A percentile compares a stretch with the other conserved stretches of the same genome.
Conservation (phyloP, 768 basidiomycete species). For the Kwoniella shandongensis region DNA sequence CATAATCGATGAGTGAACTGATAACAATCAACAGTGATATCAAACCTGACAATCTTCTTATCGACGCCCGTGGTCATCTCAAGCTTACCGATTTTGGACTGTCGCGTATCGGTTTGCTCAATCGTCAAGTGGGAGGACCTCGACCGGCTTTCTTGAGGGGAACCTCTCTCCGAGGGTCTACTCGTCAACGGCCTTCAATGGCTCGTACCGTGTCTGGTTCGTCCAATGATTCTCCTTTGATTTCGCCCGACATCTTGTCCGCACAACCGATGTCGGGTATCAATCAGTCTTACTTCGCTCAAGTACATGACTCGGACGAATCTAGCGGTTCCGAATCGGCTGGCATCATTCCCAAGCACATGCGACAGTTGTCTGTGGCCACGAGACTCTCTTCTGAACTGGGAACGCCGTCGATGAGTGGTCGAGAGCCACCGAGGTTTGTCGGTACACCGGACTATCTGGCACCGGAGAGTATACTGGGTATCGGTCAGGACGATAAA, state of each 20-base stretch:
- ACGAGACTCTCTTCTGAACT: slow-evolving; percentile 29
- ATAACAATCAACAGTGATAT: slow-evolving; percentile 66
- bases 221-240: slow-evolving; percentile 49
- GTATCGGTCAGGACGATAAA: slow-evolving; percentile 89
- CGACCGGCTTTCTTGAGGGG: slow-evolving; percentile 49
- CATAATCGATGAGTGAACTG: slow-evolving; percentile 1
- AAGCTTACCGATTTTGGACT: slow-evolving; percentile 98
- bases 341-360: slow-evolving; percentile 33
- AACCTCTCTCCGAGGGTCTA: slow-evolving; percentile 31
- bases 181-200: slow-evolving; percentile 57
- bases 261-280: slow-evolving; percentile 30
- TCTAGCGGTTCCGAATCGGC: slow-evolving; percentile 76
- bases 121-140: slow-evolving; percentile 69
- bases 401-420: slow-evolving; percentile 56
- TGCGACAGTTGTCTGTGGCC: slow-evolving; percentile 29
- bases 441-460: slow-evolving; percentile 98
- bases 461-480: slow-evolving; percentile 74
- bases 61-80: slow-evolving; percentile 92
- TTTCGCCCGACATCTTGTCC: slow-evolving; percentile 50
- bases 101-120: slow-evolving; percentile 94
- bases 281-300: slow-evolving; percentile 54
- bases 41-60: slow-evolving; percentile 96
- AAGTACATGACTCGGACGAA: slow-evolving; percentile 58
- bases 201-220: slow-evolving; percentile 30
- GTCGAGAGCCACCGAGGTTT: slow-evolving; percentile 80